phyloP scores from a whole-genome alignment of 192 early-diverging fungal species.

The Linnemannia zychae region DNA sequence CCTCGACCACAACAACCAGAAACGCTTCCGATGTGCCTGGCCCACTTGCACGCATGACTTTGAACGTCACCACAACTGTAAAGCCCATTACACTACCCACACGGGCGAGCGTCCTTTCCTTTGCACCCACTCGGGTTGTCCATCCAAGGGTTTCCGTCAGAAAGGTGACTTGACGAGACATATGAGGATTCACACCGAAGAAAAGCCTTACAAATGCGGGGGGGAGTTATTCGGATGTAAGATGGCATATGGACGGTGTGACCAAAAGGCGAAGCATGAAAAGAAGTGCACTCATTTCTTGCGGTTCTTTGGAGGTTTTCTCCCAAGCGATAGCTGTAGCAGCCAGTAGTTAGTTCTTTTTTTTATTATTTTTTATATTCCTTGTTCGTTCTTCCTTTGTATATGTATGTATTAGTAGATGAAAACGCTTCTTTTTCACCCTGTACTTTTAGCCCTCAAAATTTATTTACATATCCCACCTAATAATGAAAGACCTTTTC shows the following conservation, averaged over 20 bases:
- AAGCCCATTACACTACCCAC: not conserved
- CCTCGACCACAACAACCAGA: not conserved
- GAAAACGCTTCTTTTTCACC: not conserved
- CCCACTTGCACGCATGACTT: not conserved
- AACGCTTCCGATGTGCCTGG: constrained; percentile 5
- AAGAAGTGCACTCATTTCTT: not conserved
- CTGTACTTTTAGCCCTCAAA: not conserved
- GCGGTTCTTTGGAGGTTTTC: not conserved
- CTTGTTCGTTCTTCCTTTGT: not conserved
- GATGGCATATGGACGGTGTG: not conserved
- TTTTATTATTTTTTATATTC: not conserved
- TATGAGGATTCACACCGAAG: not conserved
- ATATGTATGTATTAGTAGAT: not conserved
- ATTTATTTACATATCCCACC: not conserved
- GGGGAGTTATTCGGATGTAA: not conserved
- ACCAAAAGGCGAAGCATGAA: not conserved
- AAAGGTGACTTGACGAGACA: not conserved
- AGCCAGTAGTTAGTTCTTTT: not conserved
- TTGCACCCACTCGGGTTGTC: not conserved
- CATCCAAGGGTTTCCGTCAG: not conserved
- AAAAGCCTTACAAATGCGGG: not conserved
- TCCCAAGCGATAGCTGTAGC: too few species aligned
- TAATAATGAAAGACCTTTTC: not conserved
- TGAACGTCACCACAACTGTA: constrained; percentile 3
- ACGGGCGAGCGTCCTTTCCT: not conserved